phyloP scores from a whole-genome alignment of 441 rosid genomes.

The Erysimum cheiri region DNA sequence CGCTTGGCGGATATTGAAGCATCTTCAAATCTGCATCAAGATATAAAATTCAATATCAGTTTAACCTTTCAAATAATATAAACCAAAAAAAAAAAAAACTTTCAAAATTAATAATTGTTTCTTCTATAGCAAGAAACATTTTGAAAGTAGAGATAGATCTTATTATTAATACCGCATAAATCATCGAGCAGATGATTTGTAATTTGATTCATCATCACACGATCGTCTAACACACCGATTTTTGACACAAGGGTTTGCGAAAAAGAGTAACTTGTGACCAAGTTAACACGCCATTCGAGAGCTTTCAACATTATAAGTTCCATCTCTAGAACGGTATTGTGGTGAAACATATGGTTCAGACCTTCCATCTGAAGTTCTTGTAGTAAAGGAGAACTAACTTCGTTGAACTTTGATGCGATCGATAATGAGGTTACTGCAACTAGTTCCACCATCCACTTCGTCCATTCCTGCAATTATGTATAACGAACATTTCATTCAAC shows the following conservation, averaged over 20 bases:
- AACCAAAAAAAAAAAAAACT: no score
- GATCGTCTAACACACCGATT: conserved; percentile 22
- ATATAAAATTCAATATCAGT: not conserved
- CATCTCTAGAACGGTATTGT: conserved; percentile 61
- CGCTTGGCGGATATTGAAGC: conserved; percentile 59
- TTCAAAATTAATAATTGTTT: no score
- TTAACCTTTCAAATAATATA: not conserved
- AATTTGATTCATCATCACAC: conserved; percentile 41
- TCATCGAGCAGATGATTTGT: conserved; percentile 53
- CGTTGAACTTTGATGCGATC: conserved; percentile 70
- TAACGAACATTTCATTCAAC: not conserved
- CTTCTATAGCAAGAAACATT: not conserved
- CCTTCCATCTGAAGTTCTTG: conserved; percentile 74
- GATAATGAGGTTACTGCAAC: conserved; percentile 66
- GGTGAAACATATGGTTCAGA: conserved; percentile 56
- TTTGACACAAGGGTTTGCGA: conserved; percentile 48
- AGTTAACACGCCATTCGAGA: conserved; percentile 67
- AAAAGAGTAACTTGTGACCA: conserved; percentile 62
- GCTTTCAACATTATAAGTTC: conserved; percentile 57
- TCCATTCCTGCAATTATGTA: conserved; percentile 52
- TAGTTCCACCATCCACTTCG: conserved; percentile 78
- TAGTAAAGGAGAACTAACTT: conserved; percentile 52
- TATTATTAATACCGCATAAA: conserved; percentile 50
- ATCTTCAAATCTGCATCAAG: conserved; percentile 51
- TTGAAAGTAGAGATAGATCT: not conserved